Percentiles rank a stretch among this genome's conserved stretches.
phyloP scores from a whole-genome alignment of 805 yeast species.

The Candida pseudoglaebosa region DNA sequence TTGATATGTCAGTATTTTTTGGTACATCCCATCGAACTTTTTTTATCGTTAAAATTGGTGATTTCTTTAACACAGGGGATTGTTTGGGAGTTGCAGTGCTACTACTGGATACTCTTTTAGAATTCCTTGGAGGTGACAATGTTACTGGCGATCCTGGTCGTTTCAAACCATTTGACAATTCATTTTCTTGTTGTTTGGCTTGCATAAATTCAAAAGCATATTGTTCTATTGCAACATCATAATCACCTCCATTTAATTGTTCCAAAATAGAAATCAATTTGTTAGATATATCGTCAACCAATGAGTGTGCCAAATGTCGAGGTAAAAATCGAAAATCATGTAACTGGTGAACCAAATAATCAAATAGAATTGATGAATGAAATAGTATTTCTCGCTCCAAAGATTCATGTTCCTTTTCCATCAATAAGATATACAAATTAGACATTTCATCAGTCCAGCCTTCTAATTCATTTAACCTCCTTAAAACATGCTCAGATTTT shows the following conservation, averaged over 20 bases:
- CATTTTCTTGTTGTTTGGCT: constrained; percentile 14
- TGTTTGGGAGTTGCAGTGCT: constrained; percentile 11
- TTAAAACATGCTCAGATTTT: constrained; percentile 43
- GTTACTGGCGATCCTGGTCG: constrained; percentile 22
- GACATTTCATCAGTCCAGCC: constrained; percentile 52
- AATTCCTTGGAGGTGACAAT: constrained; percentile 15
- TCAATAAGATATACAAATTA: constrained; percentile 34
- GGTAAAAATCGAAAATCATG: constrained; percentile 8
- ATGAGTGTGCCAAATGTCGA: constrained; percentile 2
- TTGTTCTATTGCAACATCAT: constrained; percentile 30
- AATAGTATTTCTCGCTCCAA: constrained; percentile 53
- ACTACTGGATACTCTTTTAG: constrained; percentile 2
- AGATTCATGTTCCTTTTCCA: constrained; percentile 42
- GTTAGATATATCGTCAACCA: constrained; percentile 1
- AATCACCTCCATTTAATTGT: constrained; percentile 29
- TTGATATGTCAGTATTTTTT: constrained; percentile 10
- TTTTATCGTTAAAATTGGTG: constrained; percentile 17
- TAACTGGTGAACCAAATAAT: constrained; percentile 36
- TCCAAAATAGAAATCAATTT: constrained; percentile 13
- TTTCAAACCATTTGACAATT: constrained; percentile 2
- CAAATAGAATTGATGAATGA: constrained; percentile 54
- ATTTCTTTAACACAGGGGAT: constrained; percentile 6
- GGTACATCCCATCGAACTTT: constrained; percentile 48
- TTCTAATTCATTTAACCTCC: constrained; percentile 48
- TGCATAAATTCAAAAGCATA: constrained; percentile 26